Percentiles rank a stretch among this genome's conserved stretches.
Evolutionary conservation across 176 grass and related monocot species (phyloP).

Genomic region (Cocos nucifera): DNA sequence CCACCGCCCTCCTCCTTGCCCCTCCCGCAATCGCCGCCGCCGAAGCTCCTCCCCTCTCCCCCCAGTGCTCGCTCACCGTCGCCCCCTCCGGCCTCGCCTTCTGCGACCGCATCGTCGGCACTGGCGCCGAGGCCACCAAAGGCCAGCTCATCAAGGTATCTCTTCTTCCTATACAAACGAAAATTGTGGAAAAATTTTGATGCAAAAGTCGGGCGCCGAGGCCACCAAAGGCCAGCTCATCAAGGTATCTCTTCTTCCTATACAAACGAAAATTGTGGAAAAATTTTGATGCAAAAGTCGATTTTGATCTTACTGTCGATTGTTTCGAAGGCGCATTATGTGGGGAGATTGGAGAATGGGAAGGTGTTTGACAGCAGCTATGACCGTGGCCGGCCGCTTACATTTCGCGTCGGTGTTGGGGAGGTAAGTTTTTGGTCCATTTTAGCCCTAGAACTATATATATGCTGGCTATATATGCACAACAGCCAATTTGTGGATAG

Average conservation of each 20-base stretch:
- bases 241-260: constrained; percentile 25
- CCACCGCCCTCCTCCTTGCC: not conserved
- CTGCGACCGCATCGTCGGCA: constrained; percentile 68
- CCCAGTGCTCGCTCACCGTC: constrained; percentile 43
- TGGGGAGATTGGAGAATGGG: constrained; percentile 75
- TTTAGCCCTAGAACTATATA: too few species aligned
- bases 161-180: not conserved
- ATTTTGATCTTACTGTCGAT: too few species aligned
- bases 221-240: constrained; percentile 68
- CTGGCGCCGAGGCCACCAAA: constrained; percentile 38
- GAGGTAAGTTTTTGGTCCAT: constrained; percentile 29
- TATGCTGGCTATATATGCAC: too few species aligned
- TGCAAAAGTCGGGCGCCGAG: constrained; percentile 27
- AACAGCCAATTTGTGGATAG: too few species aligned
- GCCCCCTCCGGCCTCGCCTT: constrained; percentile 56
- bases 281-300: not conserved
- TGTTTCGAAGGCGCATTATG: constrained; percentile 60
- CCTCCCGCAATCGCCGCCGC: not conserved
- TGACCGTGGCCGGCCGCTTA: constrained; percentile 53
- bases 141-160: constrained; percentile 73
- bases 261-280: not conserved
- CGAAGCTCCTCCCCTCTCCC: not conserved
- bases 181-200: not conserved
- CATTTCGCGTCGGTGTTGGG: constrained; percentile 69
- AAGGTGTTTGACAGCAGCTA: constrained; percentile 97